Evolutionary conservation across 306 rosid genomes (phyloP).

Genomic region (Quercus rubra): DNA sequence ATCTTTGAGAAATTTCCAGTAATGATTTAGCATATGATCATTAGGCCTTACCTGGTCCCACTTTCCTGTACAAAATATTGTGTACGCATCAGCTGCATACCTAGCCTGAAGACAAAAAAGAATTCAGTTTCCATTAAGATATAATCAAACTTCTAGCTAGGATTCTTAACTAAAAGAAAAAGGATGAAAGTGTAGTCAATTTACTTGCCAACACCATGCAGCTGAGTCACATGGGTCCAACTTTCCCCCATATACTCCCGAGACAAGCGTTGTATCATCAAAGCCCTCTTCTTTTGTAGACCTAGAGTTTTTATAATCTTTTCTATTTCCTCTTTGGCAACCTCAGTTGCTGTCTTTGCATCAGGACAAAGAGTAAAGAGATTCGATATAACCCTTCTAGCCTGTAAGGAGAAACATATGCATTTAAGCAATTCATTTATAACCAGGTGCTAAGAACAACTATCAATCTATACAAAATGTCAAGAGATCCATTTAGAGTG

Average conservation of each 20-base stretch:
- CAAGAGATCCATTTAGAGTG: neutral
- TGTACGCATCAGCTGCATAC: conserved; percentile 71
- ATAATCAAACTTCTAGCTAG: neutral
- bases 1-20: conserved; percentile 9
- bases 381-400: conserved; percentile 21
- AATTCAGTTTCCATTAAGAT: too few relatives aligned
- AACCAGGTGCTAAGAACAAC: neutral
- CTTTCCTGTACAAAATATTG: conserved; percentile 54
- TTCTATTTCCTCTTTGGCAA: conserved; percentile 37
- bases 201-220: conserved; percentile 78
- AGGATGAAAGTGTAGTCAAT: neutral
- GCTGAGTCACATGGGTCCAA: conserved; percentile 74
- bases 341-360: conserved; percentile 55
- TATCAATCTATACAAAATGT: neutral
- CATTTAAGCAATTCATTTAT: neutral
- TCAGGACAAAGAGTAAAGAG: conserved; percentile 63
- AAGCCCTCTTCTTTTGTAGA: conserved; percentile 48
- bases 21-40: conserved; percentile 43
- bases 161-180: neutral
- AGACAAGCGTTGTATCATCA: conserved; percentile 49
- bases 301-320: conserved; percentile 47
- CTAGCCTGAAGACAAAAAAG: conserved; percentile 12
- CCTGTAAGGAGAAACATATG: conserved; percentile 37
- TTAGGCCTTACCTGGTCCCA: conserved; percentile 43
- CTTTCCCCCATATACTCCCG: conserved; percentile 46